These are phyloP conservation scores for Ilyonectria mors-panacis DNA, from an alignment of 2,329 filamentous ascomycete species.

Conservation along the genomic window DNA sequence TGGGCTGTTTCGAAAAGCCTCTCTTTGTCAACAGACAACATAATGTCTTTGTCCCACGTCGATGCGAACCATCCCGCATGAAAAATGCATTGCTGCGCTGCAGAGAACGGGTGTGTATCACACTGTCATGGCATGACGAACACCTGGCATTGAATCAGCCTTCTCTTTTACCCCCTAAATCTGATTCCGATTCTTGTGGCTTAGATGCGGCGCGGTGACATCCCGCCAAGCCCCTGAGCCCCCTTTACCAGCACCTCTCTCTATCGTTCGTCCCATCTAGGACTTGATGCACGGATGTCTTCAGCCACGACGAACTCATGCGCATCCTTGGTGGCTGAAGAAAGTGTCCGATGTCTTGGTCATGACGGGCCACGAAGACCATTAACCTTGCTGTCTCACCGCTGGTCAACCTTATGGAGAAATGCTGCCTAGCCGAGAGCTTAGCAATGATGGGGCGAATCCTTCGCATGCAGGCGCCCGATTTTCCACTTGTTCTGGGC, in stretches of 20 bases:
- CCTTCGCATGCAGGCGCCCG: conserved; percentile 14
- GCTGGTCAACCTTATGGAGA: conserved; percentile 1
- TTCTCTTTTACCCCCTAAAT: conserved; percentile 4
- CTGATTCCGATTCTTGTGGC: conserved; percentile 8
- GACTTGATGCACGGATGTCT: not conserved
- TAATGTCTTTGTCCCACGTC: not conserved
- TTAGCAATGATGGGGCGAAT: conserved; percentile 12
- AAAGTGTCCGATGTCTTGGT: not conserved
- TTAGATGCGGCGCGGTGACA: conserved; percentile 13
- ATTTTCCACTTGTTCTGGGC: conserved; percentile 17
- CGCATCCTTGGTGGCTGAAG: not conserved
- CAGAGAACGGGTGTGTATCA: not conserved
- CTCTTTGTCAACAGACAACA: not conserved
- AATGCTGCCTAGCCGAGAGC: not conserved
- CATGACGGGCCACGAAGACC: not conserved
- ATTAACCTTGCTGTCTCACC: conserved; percentile 2
- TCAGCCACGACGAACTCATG: not conserved
- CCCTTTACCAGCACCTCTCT: not conserved
- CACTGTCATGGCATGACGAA: conserved; percentile 5
- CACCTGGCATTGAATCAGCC: conserved; percentile 4
- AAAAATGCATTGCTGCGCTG: not conserved
- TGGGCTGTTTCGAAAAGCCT: conserved; percentile 7
- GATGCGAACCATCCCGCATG: not conserved
- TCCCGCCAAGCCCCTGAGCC: conserved; percentile 18
- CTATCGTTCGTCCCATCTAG: conserved; percentile 10